Conservation (phyloP, 148 eudicot species). For the Rhododendron molle region DNA sequence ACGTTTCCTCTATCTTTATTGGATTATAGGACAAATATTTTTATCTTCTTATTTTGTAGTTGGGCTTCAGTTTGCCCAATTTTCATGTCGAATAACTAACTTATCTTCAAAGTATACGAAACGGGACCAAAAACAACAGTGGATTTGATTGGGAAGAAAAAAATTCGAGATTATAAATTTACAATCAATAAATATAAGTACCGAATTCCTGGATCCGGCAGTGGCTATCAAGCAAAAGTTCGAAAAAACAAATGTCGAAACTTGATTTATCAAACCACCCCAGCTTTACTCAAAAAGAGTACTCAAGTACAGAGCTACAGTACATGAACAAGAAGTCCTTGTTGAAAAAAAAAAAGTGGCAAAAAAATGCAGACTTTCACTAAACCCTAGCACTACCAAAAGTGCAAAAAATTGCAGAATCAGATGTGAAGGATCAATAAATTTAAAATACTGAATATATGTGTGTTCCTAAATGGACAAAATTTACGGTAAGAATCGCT, state of each 20-base stretch:
- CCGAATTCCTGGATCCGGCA: neutral
- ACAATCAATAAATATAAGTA: neutral
- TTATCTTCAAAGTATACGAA: neutral
- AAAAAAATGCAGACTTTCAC: neutral
- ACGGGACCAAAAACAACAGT: neutral
- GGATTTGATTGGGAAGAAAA: neutral
- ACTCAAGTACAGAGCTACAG: neutral
- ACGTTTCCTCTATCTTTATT: neutral
- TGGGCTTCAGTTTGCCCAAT: neutral
- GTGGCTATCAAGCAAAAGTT: neutral
- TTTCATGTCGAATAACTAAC: neutral
- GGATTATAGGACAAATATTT: neutral
- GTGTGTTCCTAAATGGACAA: neutral
- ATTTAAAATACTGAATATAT: neutral
- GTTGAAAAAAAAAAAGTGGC: neutral
- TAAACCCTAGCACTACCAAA: neutral
- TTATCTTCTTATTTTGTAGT: neutral
- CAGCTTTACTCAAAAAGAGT: neutral
- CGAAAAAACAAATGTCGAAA: neutral
- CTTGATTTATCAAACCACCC: neutral
- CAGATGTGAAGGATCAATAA: neutral
- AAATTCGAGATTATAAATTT: neutral
- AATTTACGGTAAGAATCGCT: neutral
- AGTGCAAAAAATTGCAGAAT: neutral
- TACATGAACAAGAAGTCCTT: neutral